Percentiles rank a stretch among this genome's conserved stretches.
These are phyloP conservation scores for Aspergillus pseudoviridinutans DNA, from an alignment of 2,329 filamentous ascomycete genomes.

Conservation along the genomic window DNA sequence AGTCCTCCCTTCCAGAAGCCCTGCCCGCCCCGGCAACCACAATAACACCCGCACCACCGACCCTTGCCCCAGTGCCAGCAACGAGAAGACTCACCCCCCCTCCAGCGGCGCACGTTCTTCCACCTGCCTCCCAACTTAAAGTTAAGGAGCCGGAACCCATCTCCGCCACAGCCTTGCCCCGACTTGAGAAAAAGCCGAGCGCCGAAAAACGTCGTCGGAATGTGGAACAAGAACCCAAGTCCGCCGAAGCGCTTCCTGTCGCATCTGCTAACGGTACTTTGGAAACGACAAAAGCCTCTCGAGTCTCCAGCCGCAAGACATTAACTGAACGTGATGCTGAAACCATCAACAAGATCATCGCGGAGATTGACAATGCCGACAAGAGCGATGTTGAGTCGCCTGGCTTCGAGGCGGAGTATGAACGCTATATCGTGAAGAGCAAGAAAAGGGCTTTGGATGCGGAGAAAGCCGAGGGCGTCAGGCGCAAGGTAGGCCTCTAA, in stretches of 20 bases:
- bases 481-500: conserved; percentile 56
- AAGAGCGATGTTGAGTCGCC: conserved; percentile 55
- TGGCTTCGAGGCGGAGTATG: conserved; percentile 49
- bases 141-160: conserved; percentile 23
- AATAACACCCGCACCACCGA: conserved; percentile 7
- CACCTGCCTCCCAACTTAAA: conserved; percentile 15
- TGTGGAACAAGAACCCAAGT: conserved; percentile 18
- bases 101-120: conserved; percentile 13
- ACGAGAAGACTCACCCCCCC: conserved; percentile 16
- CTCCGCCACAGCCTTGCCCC: conserved; percentile 24
- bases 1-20: conserved; percentile 41
- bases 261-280: conserved; percentile 23
- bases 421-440: conserved; percentile 51
- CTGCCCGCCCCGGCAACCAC: conserved; percentile 3
- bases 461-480: conserved; percentile 58
- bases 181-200: conserved; percentile 25
- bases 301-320: conserved; percentile 51
- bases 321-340: conserved; percentile 60
- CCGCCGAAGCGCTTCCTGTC: conserved; percentile 14
- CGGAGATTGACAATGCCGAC: conserved; percentile 54
- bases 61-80: conserved; percentile 9
- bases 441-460: conserved; percentile 68
- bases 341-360: conserved; percentile 65
- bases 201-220: conserved; percentile 25
- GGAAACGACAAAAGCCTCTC: conserved; percentile 14